Evolutionary conservation across 1,284 basidiomycete genomes (phyloP), one percentile per base, ranked within the genome.

Genomic region (Ceratobasidium theobromae): DNA sequence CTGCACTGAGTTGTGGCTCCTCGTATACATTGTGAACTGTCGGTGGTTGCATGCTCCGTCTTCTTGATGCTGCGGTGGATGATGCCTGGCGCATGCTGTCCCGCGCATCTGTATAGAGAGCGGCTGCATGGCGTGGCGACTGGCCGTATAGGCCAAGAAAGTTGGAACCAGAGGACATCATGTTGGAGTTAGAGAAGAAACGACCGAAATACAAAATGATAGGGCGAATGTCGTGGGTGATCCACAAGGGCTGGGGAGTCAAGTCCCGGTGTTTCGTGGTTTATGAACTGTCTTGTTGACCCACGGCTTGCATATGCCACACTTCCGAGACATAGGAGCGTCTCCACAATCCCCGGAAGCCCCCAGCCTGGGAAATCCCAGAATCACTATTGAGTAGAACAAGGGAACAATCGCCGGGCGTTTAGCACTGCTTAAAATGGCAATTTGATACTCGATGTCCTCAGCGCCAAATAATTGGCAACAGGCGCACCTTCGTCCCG

Each of bases 121-220:
- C 33, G 27, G 60, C 60, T 14, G 60, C 33, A 6, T 64, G 60
- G 8, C 60, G 27, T 4, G 60, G 60, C 14, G 60, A 64, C 48
- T 64, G 60, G 60, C 60, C 60, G 25, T 64, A 64, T 14, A 64
- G 48, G n/a, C 60, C 60, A 25, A 64, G 49, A 30, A 52, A 52
- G 46, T 62, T 62, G 46, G 58, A n/a, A 14, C 45, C 46, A 21
- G 58, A 62, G 48, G 58, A 62, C 58, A 62, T 62, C 58, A 51
- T 62, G 23, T 21, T 25, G 21, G 11, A n/a, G 16, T 5, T 16
- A 21, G 21, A 4, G 32, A 35, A 23, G 28, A 45, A 45, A 45
- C 9, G 43, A 45, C 43, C 43, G 43, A 45, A 45, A 45, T 14
- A 21, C n/a, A 27, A 52, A 64, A 64, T 41, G 60, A 64, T 49